Evolutionary conservation across 768 basidiomycete genomes (phyloP).

Genomic region (Mycena galericulata): DNA sequence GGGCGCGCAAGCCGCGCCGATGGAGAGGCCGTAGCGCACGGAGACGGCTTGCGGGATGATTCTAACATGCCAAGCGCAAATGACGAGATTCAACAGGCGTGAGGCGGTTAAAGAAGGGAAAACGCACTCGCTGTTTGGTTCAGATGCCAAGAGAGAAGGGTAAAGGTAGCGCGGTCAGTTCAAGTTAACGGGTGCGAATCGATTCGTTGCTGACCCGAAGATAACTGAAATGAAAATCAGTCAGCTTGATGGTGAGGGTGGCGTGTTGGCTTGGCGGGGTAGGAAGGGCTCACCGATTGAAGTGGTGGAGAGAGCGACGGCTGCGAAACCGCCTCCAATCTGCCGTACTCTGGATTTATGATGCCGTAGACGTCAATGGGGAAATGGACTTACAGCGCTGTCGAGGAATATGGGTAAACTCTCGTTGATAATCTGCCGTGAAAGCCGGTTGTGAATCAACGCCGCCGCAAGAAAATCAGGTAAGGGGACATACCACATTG

Average conservation of each 20-base stretch:
- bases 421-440: constrained; percentile 78
- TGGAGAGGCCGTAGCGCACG: constrained; percentile 82
- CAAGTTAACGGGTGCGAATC: background rate
- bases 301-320: constrained; percentile 82
- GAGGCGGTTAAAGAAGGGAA: constrained; percentile 29
- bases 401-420: constrained; percentile 88
- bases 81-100: constrained; percentile 28
- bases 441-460: constrained; percentile 5
- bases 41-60: constrained; percentile 80
- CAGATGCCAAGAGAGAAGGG: constrained; percentile 51
- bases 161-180: constrained; percentile 1
- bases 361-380: constrained; percentile 48
- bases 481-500: constrained; percentile 74
- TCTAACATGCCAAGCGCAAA: constrained; percentile 39
- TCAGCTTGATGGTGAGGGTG: constrained; percentile 17
- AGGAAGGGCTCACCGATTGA: constrained; percentile 64
- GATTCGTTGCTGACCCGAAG: constrained; percentile 73
- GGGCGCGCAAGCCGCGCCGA: too few species aligned
- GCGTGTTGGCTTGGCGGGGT: background rate
- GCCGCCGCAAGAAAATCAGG: background rate
- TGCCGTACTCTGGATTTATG: constrained; percentile 9
- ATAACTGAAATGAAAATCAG: constrained; percentile 64
- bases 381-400: constrained; percentile 64
- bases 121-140: constrained; percentile 78
- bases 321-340: constrained; percentile 79